A percentile compares a stretch with the other conserved stretches of the same genome.
Conservation (phyloP, 2,329 filamentous ascomycete species). For the Botryotinia globosa region DNA sequence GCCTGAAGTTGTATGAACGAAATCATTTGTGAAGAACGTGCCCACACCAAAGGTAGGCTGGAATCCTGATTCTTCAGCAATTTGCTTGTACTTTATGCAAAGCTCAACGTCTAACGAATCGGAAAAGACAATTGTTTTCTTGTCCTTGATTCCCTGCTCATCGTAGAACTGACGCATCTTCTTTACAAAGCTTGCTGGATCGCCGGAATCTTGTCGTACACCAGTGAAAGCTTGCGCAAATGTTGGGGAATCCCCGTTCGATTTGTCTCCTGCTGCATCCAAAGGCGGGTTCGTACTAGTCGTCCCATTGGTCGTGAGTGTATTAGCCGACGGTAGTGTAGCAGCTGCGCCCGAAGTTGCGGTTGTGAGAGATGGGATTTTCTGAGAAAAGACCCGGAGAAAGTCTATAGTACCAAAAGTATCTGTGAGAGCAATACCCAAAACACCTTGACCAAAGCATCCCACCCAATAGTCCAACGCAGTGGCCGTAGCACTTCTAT, state of each 20-base stretch:
- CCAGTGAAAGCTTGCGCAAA: constrained; percentile 68
- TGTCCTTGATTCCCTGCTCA: constrained; percentile 62
- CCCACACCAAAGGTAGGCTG: constrained; percentile 89
- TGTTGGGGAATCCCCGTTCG: constrained; percentile 43
- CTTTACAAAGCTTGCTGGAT: constrained; percentile 64
- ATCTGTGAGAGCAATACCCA: constrained; percentile 89
- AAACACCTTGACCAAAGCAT: constrained; percentile 80
- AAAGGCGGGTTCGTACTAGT: constrained; percentile 27
- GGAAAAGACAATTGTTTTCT: constrained; percentile 91
- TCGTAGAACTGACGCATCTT: constrained; percentile 51
- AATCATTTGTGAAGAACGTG: constrained; percentile 96
- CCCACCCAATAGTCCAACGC: constrained; percentile 86
- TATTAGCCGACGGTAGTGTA: constrained; percentile 30
- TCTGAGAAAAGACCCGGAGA: constrained; percentile 75
- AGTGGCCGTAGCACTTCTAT: constrained; percentile 77
- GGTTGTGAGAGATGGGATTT: constrained; percentile 48
- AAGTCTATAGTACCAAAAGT: constrained; percentile 94
- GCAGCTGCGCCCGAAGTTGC: constrained; percentile 26
- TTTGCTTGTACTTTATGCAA: constrained; percentile 84
- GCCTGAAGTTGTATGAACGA: constrained; percentile 65
- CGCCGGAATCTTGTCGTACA: constrained; percentile 69
- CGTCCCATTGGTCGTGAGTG: constrained; percentile 1
- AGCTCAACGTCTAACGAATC: constrained; percentile 90
- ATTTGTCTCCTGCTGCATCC: constrained; percentile 42
- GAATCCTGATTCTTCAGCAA: constrained; percentile 78